Conservation (phyloP, 164 flowering plant species). For the Vitis cinerea region DNA sequence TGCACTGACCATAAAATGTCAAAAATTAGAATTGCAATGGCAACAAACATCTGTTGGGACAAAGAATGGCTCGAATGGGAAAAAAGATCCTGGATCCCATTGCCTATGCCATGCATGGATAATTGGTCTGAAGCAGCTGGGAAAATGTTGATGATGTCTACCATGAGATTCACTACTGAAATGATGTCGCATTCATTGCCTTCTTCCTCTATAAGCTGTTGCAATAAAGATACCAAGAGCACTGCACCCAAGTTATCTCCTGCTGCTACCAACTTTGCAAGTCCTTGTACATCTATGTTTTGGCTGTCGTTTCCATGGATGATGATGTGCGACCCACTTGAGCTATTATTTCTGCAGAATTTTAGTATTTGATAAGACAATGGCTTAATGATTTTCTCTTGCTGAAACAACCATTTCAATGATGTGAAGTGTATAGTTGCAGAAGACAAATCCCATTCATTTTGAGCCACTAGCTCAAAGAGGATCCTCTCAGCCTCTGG, state of each 20-base stretch:
- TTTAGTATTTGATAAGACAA: slow-evolving; percentile 64
- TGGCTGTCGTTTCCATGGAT: slow-evolving; percentile 24
- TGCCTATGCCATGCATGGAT: slow-evolving; percentile 60
- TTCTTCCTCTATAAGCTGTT: slow-evolving; percentile 51
- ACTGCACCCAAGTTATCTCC: slow-evolving; percentile 64
- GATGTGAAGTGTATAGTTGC: slow-evolving; percentile 49
- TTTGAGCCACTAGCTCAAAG: slow-evolving; percentile 52
- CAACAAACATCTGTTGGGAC: slow-evolving; percentile 27
- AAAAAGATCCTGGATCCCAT: slow-evolving; percentile 42
- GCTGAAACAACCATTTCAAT: slow-evolving; percentile 87
- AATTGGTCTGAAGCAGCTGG: slow-evolving; percentile 73
- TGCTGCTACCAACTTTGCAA: slow-evolving; percentile 60
- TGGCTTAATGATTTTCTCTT: slow-evolving; percentile 55
- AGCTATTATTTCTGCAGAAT: slow-evolving; percentile 41
- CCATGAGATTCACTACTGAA: slow-evolving; percentile 46
- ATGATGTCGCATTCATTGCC: slow-evolving; percentile 45
- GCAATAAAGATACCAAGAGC: slow-evolving; percentile 52
- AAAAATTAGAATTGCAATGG: slow-evolving; percentile 43
- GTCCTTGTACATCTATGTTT: slow-evolving; percentile 20
- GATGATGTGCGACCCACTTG: slow-evolving; percentile 16
- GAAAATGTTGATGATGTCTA: slow-evolving; percentile 35
- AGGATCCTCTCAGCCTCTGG: slow-evolving; percentile 78
- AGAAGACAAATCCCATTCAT: slow-evolving; percentile 69
- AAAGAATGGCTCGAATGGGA: slow-evolving; percentile 27
- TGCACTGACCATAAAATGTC: slow-evolving; percentile 48